phyloP scores from a whole-genome alignment of 2,329 filamentous ascomycete species.

The Claviceps pazoutovae region DNA sequence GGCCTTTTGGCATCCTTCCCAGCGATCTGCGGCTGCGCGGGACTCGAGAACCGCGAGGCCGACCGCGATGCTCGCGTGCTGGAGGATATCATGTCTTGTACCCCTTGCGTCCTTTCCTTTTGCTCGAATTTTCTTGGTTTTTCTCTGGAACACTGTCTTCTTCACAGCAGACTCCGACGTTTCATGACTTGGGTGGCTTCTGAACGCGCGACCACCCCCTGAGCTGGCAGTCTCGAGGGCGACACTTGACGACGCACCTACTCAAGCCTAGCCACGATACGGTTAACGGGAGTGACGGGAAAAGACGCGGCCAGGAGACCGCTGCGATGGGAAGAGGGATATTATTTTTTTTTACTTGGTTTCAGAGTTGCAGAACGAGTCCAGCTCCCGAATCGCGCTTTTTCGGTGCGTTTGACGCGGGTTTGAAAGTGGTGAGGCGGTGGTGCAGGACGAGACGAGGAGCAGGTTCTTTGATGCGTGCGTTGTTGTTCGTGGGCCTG shows the following conservation, averaged over 20 bases:
- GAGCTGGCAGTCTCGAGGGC: constrained; percentile 8
- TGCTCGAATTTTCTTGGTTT: background rate
- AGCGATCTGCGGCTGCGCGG: constrained; percentile 22
- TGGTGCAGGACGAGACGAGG: constrained; percentile 9
- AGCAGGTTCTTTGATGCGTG: constrained; percentile 8
- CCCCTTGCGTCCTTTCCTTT: background rate
- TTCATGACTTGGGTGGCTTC: background rate
- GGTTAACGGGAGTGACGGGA: constrained; percentile 6
- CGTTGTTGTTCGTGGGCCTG: constrained; percentile 8
- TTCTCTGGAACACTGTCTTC: background rate
- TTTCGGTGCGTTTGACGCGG: constrained; percentile 16
- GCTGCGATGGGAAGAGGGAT: background rate
- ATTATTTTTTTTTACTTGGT: constrained; percentile 12
- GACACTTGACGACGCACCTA: constrained; percentile 15
- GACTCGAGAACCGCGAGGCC: constrained; percentile 39
- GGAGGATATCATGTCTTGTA: constrained; percentile 24
- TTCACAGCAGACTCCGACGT: background rate
- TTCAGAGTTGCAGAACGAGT: constrained; percentile 19
- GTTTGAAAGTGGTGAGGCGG: constrained; percentile 13
- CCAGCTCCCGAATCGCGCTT: constrained; percentile 19
- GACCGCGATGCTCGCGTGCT: constrained; percentile 37
- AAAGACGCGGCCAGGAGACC: constrained; percentile 1
- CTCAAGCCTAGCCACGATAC: constrained; percentile 12
- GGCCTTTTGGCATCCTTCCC: constrained; percentile 14
- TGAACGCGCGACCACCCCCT: background rate